Percentiles rank a stretch among this genome's conserved stretches.
Conservation (phyloP, 306 rosid genomes). For the Vigna hirtella region DNA sequence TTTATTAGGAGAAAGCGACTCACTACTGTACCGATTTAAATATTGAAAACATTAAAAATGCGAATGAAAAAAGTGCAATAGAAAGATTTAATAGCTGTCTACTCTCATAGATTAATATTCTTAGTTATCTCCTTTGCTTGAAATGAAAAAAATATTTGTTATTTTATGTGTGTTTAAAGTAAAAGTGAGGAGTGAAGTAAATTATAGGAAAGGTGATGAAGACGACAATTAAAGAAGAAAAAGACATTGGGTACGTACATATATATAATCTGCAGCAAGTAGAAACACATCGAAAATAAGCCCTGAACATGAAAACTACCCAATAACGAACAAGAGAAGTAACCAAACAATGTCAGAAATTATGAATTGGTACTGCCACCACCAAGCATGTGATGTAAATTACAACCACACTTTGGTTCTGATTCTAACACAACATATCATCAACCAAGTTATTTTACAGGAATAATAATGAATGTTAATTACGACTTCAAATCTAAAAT, state of each 20-base stretch:
- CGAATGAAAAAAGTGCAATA: not conserved
- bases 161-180: not conserved
- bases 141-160: too few species aligned
- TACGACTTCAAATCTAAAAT: too few species aligned
- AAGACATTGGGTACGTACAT: not conserved
- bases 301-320: not conserved
- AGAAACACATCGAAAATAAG: not conserved
- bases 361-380: too few species aligned
- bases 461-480: too few species aligned
- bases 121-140: not conserved
- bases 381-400: too few species aligned
- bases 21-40: not conserved
- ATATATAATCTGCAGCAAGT: not conserved
- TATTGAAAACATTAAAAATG: not conserved
- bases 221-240: not conserved
- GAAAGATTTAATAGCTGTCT: not conserved
- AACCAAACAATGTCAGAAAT: not conserved
- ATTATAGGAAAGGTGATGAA: not conserved
- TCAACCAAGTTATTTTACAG: too few species aligned
- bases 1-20: not conserved
- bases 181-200: not conserved
- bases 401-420: too few species aligned
- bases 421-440: too few species aligned
- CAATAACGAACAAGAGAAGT: not conserved
- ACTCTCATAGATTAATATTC: too few species aligned